Conservation (phyloP, 2,329 filamentous ascomycete genomes). For the Ascochyta koolunga region DNA sequence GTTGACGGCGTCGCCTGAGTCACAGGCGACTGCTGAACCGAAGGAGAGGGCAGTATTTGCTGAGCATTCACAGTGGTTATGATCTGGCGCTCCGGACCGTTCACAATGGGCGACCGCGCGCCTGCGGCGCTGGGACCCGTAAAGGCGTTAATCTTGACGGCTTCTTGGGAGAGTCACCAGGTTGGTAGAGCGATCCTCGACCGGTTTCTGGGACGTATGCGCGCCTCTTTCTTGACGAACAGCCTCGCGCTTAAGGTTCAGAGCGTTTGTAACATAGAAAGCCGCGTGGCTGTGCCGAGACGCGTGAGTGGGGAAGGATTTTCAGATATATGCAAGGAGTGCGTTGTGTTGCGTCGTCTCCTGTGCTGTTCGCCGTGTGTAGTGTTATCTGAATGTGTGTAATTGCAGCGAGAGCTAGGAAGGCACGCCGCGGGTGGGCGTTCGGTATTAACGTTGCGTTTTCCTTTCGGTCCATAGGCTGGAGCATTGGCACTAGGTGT, state of each 20-base stretch:
- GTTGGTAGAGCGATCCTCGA: neutral
- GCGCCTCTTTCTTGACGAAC: conserved; percentile 1
- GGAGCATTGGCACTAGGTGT: conserved; percentile 15
- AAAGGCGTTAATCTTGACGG: conserved; percentile 41
- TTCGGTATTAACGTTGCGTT: conserved; percentile 18
- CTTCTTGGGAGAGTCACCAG: conserved; percentile 1
- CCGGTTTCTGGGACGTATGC: neutral
- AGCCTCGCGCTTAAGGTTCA: conserved; percentile 17
- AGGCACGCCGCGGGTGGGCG: conserved; percentile 10
- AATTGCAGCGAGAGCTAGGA: conserved; percentile 9
- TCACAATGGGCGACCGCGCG: conserved; percentile 31
- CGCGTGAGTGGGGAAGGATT: conserved; percentile 7
- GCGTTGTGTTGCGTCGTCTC: conserved; percentile 9
- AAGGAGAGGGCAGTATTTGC: conserved; percentile 25
- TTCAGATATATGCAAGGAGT: conserved; percentile 8
- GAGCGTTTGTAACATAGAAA: conserved; percentile 6
- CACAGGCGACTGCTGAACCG: conserved; percentile 31
- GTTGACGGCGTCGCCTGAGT: conserved; percentile 37
- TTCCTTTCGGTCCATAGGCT: conserved; percentile 18
- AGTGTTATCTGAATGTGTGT: conserved; percentile 6
- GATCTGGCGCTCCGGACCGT: conserved; percentile 31
- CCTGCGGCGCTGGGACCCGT: conserved; percentile 31
- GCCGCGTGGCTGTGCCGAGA: conserved; percentile 13
- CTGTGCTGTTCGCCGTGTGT: conserved; percentile 5
- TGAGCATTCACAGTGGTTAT: conserved; percentile 24